Percentiles rank a stretch among this genome's conserved stretches.
These are phyloP conservation scores for Colletotrichum tabaci DNA, from an alignment of 2,329 filamentous ascomycete genomes.

Conservation along the genomic window DNA sequence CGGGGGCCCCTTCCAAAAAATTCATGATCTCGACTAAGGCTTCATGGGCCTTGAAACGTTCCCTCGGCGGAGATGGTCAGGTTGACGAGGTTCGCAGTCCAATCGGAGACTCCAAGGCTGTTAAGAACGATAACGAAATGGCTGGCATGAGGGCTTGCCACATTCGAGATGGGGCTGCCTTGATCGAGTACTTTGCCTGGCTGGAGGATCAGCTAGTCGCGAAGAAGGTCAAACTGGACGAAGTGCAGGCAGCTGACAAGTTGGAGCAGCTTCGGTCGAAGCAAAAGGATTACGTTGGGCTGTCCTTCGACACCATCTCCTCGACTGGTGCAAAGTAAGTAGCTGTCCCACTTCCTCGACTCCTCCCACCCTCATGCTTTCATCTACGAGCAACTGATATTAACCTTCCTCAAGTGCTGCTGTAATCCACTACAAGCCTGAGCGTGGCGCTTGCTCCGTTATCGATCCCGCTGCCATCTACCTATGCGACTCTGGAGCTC, in stretches of 20 bases:
- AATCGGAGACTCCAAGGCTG: constrained; percentile 89
- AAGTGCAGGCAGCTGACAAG: constrained; percentile 93
- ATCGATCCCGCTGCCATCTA: constrained; percentile 92
- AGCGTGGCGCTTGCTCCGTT: constrained; percentile 83
- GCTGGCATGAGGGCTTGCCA: constrained; percentile 96
- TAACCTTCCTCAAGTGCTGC: constrained; percentile 73
- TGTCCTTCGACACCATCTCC: constrained; percentile 97
- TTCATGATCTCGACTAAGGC: constrained; percentile 90
- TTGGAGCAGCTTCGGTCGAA: constrained; percentile 81
- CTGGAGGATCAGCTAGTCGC: constrained; percentile 88
- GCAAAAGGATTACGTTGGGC: constrained; percentile 83
- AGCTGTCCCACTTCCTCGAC: not conserved
- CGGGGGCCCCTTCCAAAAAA: constrained; percentile 65
- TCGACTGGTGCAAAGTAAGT: constrained; percentile 85
- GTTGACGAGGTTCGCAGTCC: constrained; percentile 92
- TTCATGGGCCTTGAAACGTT: constrained; percentile 92
- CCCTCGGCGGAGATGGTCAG: constrained; percentile 86
- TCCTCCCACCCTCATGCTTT: not conserved
- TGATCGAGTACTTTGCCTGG: constrained; percentile 97
- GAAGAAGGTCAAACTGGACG: constrained; percentile 83
- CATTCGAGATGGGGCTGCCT: constrained; percentile 90
- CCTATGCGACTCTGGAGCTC: constrained; percentile 96
- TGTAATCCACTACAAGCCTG: constrained; percentile 95
- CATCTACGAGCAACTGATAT: not conserved
- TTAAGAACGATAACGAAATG: constrained; percentile 93